These are phyloP conservation scores for Juglanconis sp. DNA, from an alignment of 2,329 filamentous ascomycete genomes.

Conservation along the genomic window DNA sequence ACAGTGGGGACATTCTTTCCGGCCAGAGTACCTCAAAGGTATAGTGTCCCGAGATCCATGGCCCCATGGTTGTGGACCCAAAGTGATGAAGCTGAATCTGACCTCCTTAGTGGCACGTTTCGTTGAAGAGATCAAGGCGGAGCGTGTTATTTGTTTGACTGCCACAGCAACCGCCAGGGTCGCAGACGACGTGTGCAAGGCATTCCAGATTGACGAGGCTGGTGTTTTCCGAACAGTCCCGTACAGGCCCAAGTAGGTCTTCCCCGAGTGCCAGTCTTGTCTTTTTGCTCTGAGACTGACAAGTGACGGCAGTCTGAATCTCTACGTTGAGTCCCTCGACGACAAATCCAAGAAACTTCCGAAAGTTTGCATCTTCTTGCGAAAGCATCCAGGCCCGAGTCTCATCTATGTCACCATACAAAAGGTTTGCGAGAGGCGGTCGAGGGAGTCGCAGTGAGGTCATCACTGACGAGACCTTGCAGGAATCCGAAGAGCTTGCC, in stretches of 20 bases:
- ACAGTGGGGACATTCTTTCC: slow-evolving; percentile 47
- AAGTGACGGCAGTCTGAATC: slow-evolving; percentile 36
- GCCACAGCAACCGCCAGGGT: slow-evolving; percentile 57
- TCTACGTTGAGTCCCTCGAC: slow-evolving; percentile 45
- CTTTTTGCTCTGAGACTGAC: not conserved
- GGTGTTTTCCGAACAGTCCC: slow-evolving; percentile 58
- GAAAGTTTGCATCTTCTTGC: slow-evolving; percentile 45
- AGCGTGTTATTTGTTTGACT: slow-evolving; percentile 58
- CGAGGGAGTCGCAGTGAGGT: too few relatives aligned
- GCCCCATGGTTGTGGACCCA: slow-evolving; percentile 23
- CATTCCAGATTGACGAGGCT: slow-evolving; percentile 45
- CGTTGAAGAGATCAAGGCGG: slow-evolving; percentile 50
- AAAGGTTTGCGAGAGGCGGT: slow-evolving; percentile 27
- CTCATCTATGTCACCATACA: slow-evolving; percentile 61
- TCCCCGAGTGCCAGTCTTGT: not conserved
- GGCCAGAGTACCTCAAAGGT: slow-evolving; percentile 50
- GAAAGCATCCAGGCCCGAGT: slow-evolving; percentile 48
- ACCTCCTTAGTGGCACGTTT: slow-evolving; percentile 48
- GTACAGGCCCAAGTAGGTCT: slow-evolving; percentile 50
- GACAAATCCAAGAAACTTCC: slow-evolving; percentile 43
- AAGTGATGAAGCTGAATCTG: not conserved
- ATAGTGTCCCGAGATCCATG: not conserved
- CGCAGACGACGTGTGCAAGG: slow-evolving; percentile 50
- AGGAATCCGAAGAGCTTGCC: slow-evolving; percentile 45
- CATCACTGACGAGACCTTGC: not conserved